phyloP scores from a whole-genome alignment of 805 yeast genomes.

The Nakazawaea pomicola region DNA sequence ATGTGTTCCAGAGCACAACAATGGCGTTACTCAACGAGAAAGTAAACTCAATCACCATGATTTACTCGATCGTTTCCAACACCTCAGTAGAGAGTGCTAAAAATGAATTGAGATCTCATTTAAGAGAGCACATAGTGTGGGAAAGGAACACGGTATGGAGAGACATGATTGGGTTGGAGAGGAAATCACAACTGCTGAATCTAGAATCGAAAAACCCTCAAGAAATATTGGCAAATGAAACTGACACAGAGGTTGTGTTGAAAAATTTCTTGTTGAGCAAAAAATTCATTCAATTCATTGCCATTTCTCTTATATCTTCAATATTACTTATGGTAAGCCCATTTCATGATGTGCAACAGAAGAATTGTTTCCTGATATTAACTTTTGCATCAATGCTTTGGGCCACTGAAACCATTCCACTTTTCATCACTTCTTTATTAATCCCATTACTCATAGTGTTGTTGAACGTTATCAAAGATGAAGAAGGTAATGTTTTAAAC shows the following conservation, averaged over 20 bases:
- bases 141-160: conserved; percentile 98
- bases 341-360: conserved; percentile 57
- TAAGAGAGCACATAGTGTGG: conserved; percentile 94
- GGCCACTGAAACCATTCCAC: conserved; percentile 95
- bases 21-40: conserved; percentile 42
- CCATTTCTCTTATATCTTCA: conserved; percentile 46
- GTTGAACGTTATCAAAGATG: conserved; percentile 61
- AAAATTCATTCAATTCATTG: conserved; percentile 34
- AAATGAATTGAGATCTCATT: conserved; percentile 42
- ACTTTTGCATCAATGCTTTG: conserved; percentile 80
- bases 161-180: conserved; percentile 87
- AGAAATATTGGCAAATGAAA: conserved; percentile 19
- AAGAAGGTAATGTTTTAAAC: conserved; percentile 42
- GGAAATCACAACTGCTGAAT: conserved; percentile 56
- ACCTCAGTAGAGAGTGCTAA: conserved; percentile 35
- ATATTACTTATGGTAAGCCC: conserved; percentile 48
- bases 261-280: conserved; percentile 30
- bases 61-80: conserved; percentile 35
- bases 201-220: conserved; percentile 18
- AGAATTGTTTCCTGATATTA: conserved; percentile 78
- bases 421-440: conserved; percentile 81
- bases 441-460: conserved; percentile 79
- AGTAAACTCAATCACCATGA: conserved; percentile 38
- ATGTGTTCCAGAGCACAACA: conserved; percentile 51
- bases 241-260: conserved; percentile 10